Base-by-base conservation (phyloP, 2,329 filamentous ascomycete species). In the Microdochium nivale region DNA sequence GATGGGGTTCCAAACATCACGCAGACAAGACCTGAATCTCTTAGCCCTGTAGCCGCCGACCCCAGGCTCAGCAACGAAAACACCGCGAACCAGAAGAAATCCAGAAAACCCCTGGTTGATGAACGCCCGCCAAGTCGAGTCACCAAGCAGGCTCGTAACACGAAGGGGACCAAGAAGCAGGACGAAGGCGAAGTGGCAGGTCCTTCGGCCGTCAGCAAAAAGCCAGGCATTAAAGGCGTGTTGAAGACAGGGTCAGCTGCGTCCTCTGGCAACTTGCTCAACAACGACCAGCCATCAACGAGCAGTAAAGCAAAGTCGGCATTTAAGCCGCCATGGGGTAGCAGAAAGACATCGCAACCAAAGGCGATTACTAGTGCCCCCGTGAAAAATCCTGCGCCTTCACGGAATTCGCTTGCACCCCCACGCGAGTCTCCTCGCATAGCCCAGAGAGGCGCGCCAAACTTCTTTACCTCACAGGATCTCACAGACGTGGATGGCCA, bases 241-340 rank as follows among this genome's bases (percentile, higher is more conserved):
- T 62, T 83, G n/a, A 77, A 70, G 51, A 78, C 76, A 52, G 70
- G 76, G 2, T 67, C 74, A 7, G 68, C 69, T 23, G 70, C 75
- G 33, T 69, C 72, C 1, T 60, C 80, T 7, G 70, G 75, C 0
- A 76, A 68, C 52, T 64, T 81, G 0, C 74, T 76, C 64, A 72
- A 67, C 50, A 80, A 75, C 49, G 77, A 80, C n/a, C 56, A 44
- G 40, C 40, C 40, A 55, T 54, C 62, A 33, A 53, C 55, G 10
- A 56, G 56, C 21, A 57, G 52, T 21, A 60, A 63, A 25, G 16
- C 56, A 24, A 64, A 60, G 47, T 14, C 52, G 1, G 47, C 43
- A 1, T 30, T 49, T 13, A 63, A 60, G 47, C 54, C 60, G 5
- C 56, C 61, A 25, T 60, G 59, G 55, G 56, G 58, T 8, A 59